Percentiles rank a stretch among this genome's conserved stretches.
Conservation (phyloP, 768 basidiomycete species). For the Amylocystis lapponica region DNA sequence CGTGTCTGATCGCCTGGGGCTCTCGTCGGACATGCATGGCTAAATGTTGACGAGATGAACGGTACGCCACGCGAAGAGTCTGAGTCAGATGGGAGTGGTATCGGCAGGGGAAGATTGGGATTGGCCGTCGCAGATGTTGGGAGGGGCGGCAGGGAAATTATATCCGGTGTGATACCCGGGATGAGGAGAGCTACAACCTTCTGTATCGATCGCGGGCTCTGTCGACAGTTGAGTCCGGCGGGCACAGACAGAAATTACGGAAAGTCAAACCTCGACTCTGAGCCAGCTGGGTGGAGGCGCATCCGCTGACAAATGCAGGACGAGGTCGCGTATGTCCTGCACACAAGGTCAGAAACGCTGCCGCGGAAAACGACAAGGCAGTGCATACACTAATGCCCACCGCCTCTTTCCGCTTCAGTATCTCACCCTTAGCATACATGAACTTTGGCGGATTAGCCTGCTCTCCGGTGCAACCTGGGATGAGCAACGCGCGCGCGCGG, state of each 20-base stretch:
- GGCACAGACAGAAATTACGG: not conserved
- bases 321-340: conserved; percentile 85
- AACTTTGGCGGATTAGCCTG: conserved; percentile 64
- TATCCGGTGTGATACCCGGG: conserved; percentile 77
- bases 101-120: conserved; percentile 47
- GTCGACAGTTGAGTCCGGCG: conserved; percentile 1
- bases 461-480: not conserved
- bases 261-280: conserved; percentile 66
- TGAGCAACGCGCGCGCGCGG: not conserved
- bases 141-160: conserved; percentile 65
- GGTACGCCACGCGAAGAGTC: conserved; percentile 32
- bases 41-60: conserved; percentile 77
- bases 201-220: conserved; percentile 72
- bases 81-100: conserved; percentile 36
- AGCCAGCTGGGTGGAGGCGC: conserved; percentile 86
- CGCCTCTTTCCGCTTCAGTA: conserved; percentile 63
- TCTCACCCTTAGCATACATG: conserved; percentile 77
- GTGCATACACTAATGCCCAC: conserved; percentile 73
- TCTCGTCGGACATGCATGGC: conserved; percentile 88
- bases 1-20: conserved; percentile 84
- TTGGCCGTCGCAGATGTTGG: conserved; percentile 63
- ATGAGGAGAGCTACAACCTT: conserved; percentile 78
- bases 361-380: not conserved
- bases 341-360: not conserved
- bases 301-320: conserved; percentile 77